Evolutionary conservation across 179 eudicot species (phyloP).

Genomic region (Patellifolia procumbens): DNA sequence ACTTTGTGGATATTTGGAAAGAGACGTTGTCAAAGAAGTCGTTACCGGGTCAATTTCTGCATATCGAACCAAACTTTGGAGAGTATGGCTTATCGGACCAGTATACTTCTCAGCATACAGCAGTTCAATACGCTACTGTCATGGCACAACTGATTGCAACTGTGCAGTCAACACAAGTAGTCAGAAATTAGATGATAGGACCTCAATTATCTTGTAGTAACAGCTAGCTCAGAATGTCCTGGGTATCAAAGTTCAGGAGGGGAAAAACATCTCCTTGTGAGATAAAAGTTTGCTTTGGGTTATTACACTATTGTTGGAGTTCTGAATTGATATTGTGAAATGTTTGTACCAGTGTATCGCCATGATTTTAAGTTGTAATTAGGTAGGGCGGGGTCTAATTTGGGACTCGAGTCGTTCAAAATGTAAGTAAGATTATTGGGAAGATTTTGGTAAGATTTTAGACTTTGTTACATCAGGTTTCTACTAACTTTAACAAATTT

Average conservation of each 20-base stretch:
- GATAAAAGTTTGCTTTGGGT: too few relatives aligned
- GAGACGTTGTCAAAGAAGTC: slow-evolving; percentile 71
- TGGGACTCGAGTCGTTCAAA: too few relatives aligned
- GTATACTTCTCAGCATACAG: slow-evolving; percentile 74
- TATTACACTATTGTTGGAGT: too few relatives aligned
- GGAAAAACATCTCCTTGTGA: too few relatives aligned
- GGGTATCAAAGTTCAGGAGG: background rate
- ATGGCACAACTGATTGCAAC: slow-evolving; percentile 74
- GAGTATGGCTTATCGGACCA: slow-evolving; percentile 73
- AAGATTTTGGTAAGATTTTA: too few relatives aligned
- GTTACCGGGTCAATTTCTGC: slow-evolving; percentile 78
- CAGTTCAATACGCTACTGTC: slow-evolving; percentile 79
- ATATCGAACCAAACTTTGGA: slow-evolving; percentile 60
- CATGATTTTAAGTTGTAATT: too few relatives aligned
- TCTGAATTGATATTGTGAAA: too few relatives aligned
- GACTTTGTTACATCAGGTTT: too few relatives aligned
- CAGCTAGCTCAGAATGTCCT: background rate
- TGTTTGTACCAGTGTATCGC: too few relatives aligned
- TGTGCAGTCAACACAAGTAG: slow-evolving; percentile 52
- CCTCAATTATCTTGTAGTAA: background rate
- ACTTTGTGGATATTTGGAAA: slow-evolving; percentile 69
- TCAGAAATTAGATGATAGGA: slow-evolving; percentile 45
- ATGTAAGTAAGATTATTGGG: too few relatives aligned
- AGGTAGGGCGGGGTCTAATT: too few relatives aligned
- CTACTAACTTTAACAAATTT: too few relatives aligned